Evolutionary conservation across 805 yeast species (phyloP), one percentile per base, ranked within the genome.

Genomic region (Debaryomyces maramus): DNA sequence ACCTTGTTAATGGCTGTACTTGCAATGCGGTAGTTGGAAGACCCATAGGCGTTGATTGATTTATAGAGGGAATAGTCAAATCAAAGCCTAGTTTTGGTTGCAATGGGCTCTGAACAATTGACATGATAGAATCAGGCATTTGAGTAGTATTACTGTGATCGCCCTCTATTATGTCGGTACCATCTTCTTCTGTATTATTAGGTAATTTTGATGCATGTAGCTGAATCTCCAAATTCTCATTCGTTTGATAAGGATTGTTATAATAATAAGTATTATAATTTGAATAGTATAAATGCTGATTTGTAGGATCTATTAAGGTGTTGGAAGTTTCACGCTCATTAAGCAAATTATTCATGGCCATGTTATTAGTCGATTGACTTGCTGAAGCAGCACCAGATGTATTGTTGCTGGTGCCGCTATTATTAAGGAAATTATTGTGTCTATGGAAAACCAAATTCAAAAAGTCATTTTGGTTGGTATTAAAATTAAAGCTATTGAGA

Each of bases 1-100:
- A 85, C 32, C 93, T 62, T 0, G 95, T 78, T 50, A 86, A 67
- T 1, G 95, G 87, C 48, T 78, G 79, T 2, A 83, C 79, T 43
- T 73, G 75, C 30, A 85, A 55, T 0, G 88, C 84, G 0, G 82
- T 74, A 1, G 75, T 70, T 1, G 89, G 87, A 3, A 84, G 52
- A 18, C 56, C 71, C 33, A 39, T 52, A 28, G 47, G 19, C 9
- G 50, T 36, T 13, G 49, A 32, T 20, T 47, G 47, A 13, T 51
- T 33, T 6, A 51, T 50, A 2, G 59, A 47, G 4, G 67, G 67
- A 22, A 61, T 53, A 3, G 65, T 44, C 24, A 65, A 54, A 24
- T 77, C 67, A 17, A 75, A 67, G 15, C 70, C 72, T 4, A 77
- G 64, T 30, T 70, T 57, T 19, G 75, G 73, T 35, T 64, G 62